Conservation (phyloP, 768 basidiomycete genomes). For the Baorangia bicolor region DNA sequence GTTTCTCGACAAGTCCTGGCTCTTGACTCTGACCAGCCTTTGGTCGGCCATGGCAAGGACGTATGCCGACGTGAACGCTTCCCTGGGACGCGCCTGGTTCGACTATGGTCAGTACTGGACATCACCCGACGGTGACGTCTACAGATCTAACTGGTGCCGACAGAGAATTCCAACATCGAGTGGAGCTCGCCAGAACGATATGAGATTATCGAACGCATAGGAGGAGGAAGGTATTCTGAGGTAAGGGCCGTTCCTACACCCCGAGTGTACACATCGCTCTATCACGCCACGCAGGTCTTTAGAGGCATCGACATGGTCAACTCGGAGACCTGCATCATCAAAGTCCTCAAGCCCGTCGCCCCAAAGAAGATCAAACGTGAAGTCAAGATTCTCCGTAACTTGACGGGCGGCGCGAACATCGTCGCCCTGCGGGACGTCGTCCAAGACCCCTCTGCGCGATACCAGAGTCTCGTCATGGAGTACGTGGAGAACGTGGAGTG, state of each 20-base stretch:
- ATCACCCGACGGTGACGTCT: background rate
- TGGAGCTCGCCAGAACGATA: conserved; percentile 70
- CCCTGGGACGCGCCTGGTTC: conserved; percentile 58
- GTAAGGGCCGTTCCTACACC: conserved; percentile 27
- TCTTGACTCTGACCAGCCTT: conserved; percentile 15
- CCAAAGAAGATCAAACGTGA: conserved; percentile 70
- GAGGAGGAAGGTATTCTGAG: conserved; percentile 67
- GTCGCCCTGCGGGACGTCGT: conserved; percentile 67
- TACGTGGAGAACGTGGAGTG: conserved; percentile 69
- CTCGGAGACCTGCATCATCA: conserved; percentile 58
- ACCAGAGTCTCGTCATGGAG: conserved; percentile 67
- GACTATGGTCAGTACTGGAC: conserved; percentile 49
- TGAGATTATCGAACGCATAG: conserved; percentile 61
- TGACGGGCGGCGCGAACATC: conserved; percentile 71
- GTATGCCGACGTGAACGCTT: conserved; percentile 58
- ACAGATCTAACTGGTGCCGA: conserved; percentile 1
- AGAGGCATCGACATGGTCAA: conserved; percentile 57
- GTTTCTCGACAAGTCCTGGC: conserved; percentile 15
- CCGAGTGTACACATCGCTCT: background rate
- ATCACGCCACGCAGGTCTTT: conserved; percentile 44
- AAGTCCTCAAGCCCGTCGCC: conserved; percentile 71
- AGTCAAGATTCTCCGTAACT: conserved; percentile 69
- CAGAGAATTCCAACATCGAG: conserved; percentile 58
- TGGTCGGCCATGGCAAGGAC: conserved; percentile 43
- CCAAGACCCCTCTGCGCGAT: conserved; percentile 58